A percentile compares a stretch with the other conserved stretches of the same genome.
Evolutionary conservation across 371 early-diverging fungal genomes (phyloP).

Genomic region (Mortierella sp.): DNA sequence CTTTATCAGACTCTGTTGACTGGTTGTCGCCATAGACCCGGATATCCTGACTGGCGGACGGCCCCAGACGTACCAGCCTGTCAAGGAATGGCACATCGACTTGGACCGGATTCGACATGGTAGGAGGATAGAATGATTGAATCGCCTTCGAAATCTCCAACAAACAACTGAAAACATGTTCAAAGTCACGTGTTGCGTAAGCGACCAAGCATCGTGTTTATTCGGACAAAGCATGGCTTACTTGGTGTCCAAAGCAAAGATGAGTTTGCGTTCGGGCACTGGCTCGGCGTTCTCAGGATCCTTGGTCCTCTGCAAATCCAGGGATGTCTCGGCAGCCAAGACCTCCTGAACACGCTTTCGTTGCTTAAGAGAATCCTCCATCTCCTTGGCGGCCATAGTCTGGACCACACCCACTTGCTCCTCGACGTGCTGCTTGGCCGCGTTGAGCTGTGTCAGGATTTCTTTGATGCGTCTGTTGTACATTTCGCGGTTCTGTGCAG

Average conservation of each 20-base stretch:
- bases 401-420: conserved; percentile 42
- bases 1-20: neutral
- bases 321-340: neutral
- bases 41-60: conserved; percentile 12
- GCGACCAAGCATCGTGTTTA: neutral
- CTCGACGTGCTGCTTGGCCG: conserved; percentile 41
- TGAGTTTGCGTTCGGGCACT: neutral
- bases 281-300: neutral
- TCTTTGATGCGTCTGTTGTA: conserved; percentile 31
- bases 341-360: conserved; percentile 7
- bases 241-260: neutral
- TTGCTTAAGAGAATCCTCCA: conserved; percentile 18
- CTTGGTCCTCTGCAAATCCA: neutral
- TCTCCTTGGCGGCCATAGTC: conserved; percentile 38
- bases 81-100: conserved; percentile 30
- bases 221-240: neutral
- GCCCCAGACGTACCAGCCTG: conserved; percentile 14
- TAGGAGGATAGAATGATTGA: neutral
- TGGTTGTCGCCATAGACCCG: neutral
- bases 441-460: conserved; percentile 27
- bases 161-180: neutral
- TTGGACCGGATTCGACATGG: conserved; percentile 30
- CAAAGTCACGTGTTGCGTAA: neutral
- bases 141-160: neutral
- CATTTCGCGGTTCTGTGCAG: conserved; percentile 33